These are phyloP conservation scores for Hymenotorrendiella dingleyae DNA, from an alignment of 2,329 filamentous ascomycete genomes.

Conservation along the genomic window DNA sequence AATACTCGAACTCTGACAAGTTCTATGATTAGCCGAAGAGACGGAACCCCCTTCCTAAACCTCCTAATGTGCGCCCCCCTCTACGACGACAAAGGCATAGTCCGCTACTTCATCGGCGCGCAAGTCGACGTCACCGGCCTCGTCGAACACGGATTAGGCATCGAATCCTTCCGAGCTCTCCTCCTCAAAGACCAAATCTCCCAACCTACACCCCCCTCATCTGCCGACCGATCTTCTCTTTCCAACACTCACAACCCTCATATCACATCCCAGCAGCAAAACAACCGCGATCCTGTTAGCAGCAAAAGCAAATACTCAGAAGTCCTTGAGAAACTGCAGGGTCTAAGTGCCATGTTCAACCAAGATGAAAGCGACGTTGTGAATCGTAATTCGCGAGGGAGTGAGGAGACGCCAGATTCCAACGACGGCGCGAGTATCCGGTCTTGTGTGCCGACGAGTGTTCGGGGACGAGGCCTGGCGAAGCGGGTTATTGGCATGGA, in stretches of 20 bases:
- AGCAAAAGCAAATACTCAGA: too few relatives aligned
- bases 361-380: constrained; percentile 58
- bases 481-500: constrained; percentile 16
- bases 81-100: constrained; percentile 51
- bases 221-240: neutral
- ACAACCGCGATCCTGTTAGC: too few relatives aligned
- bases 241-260: neutral
- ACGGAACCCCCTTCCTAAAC: constrained; percentile 61
- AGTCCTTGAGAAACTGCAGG: constrained; percentile 54
- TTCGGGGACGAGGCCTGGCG: constrained; percentile 11
- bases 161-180: constrained; percentile 48
- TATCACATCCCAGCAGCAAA: constrained; percentile 1
- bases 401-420: constrained; percentile 39
- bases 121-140: constrained; percentile 57
- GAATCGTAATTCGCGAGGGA: constrained; percentile 48
- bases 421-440: constrained; percentile 12
- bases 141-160: constrained; percentile 51
- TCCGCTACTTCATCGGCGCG: constrained; percentile 59
- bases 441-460: constrained; percentile 10
- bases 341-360: constrained; percentile 64
- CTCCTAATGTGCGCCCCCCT: constrained; percentile 58
- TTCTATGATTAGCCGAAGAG: constrained; percentile 43
- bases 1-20: too few relatives aligned
- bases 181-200: constrained; percentile 29
- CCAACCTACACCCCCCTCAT: too few relatives aligned